Conservation (phyloP, 2,329 filamentous ascomycete genomes). For the Diatrype stigma region DNA sequence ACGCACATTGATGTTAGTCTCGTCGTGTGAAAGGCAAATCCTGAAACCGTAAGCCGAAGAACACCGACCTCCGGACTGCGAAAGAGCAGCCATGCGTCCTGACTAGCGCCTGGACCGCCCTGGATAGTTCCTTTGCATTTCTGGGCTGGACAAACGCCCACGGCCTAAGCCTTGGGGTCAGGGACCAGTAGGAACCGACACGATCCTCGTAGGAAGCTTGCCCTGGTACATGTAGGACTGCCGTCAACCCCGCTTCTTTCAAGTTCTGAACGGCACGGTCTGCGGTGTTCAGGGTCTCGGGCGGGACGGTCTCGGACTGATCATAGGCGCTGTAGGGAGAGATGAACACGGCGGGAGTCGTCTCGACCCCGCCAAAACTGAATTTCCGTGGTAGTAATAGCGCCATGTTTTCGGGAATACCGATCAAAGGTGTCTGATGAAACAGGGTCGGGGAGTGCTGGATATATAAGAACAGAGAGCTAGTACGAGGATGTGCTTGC, state of each 20-base stretch:
- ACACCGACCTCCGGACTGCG: conserved; percentile 1
- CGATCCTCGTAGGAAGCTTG: not conserved
- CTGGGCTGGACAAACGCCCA: conserved; percentile 4
- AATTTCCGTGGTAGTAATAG: too few relatives aligned
- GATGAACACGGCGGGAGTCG: too few relatives aligned
- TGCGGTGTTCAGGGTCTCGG: not conserved
- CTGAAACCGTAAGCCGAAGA: not conserved
- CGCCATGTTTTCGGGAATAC: too few relatives aligned
- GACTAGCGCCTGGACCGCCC: not conserved
- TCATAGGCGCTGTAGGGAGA: not conserved
- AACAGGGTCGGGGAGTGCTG: too few relatives aligned
- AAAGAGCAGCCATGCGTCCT: not conserved
- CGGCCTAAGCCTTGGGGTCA: not conserved
- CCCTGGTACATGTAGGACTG: not conserved
- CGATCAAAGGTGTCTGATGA: too few relatives aligned
- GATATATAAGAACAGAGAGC: too few relatives aligned
- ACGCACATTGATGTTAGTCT: not conserved
- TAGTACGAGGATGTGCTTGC: too few relatives aligned
- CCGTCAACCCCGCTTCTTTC: not conserved
- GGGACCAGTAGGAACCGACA: conserved; percentile 1
- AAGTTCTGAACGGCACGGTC: not conserved
- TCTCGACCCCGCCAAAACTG: too few relatives aligned
- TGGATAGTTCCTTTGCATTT: not conserved
- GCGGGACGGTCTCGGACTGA: not conserved
- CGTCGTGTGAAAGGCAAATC: not conserved